phyloP scores from a whole-genome alignment of 2,329 filamentous ascomycete species.

The Alternaria incomplexa region DNA sequence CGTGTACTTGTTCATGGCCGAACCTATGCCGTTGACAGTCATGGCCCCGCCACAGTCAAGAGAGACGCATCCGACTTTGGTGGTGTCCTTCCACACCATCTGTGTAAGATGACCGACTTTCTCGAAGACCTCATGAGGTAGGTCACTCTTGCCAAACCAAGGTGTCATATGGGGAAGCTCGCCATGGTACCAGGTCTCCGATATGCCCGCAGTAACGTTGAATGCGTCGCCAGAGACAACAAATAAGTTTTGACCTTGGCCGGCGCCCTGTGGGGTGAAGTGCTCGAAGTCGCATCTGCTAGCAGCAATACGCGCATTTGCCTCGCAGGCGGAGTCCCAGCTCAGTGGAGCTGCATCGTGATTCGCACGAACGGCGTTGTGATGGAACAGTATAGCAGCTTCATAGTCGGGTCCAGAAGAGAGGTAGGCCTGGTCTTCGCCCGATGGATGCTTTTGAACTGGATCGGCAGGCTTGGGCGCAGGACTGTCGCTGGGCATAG shows the following conservation, averaged over 20 bases:
- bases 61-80: slow-evolving; percentile 45
- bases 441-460: slow-evolving; percentile 22
- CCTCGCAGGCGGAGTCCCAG: slow-evolving; percentile 69
- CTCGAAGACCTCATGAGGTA: slow-evolving; percentile 56
- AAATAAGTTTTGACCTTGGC: slow-evolving; percentile 94
- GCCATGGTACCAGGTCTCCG: slow-evolving; percentile 87
- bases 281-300: slow-evolving; percentile 81
- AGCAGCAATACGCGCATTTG: slow-evolving; percentile 68
- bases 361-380: slow-evolving; percentile 87
- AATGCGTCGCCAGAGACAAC: slow-evolving; percentile 62
- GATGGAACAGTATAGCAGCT: slow-evolving; percentile 64
- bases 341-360: slow-evolving; percentile 71
- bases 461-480: not conserved
- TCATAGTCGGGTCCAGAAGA: slow-evolving; percentile 35
- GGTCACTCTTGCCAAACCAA: slow-evolving; percentile 64
- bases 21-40: slow-evolving; percentile 24
- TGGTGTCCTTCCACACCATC: slow-evolving; percentile 48
- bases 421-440: slow-evolving; percentile 33
- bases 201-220: slow-evolving; percentile 71
- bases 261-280: slow-evolving; percentile 33
- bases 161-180: slow-evolving; percentile 66
- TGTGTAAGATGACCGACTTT: slow-evolving; percentile 46
- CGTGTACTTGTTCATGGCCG: slow-evolving; percentile 56
- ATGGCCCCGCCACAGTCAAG: slow-evolving; percentile 38
- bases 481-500: not conserved